phyloP scores from a whole-genome alignment of 441 rosid genomes.

The Pelargonium exstipulatum region DNA sequence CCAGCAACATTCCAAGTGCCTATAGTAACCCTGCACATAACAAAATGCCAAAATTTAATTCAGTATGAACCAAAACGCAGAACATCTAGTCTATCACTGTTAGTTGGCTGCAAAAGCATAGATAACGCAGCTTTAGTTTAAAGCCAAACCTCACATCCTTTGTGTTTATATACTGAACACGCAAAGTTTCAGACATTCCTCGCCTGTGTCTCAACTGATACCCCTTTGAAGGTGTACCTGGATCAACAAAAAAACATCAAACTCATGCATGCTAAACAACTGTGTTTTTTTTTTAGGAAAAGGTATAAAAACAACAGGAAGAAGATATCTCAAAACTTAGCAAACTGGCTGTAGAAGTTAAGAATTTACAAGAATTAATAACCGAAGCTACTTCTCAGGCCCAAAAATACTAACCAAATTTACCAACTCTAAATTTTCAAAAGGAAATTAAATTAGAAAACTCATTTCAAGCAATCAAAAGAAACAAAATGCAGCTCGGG shows the following conservation, averaged over 20 bases:
- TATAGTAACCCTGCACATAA: conserved; percentile 53
- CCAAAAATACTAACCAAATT: neutral
- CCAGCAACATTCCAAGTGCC: conserved; percentile 99
- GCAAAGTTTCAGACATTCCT: conserved; percentile 91
- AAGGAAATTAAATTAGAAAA: neutral
- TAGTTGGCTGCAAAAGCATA: too few species aligned
- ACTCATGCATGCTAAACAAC: conserved; percentile 14
- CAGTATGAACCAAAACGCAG: too few species aligned
- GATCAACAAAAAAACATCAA: conserved; percentile 4
- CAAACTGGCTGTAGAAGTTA: conserved; percentile 11
- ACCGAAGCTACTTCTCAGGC: neutral
- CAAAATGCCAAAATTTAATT: conserved; percentile 10
- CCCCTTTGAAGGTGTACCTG: conserved; percentile 47
- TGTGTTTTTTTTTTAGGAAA: too few species aligned
- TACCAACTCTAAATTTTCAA: neutral
- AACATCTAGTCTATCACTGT: too few species aligned
- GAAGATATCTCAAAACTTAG: neutral
- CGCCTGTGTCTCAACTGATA: conserved; percentile 60
- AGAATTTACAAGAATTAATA: neutral
- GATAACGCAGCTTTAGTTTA: conserved; percentile 1
- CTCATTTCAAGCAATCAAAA: too few species aligned
- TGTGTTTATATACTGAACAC: conserved; percentile 77
- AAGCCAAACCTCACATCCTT: conserved; percentile 82
- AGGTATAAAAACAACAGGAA: neutral
- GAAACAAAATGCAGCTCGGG: too few species aligned